Conservation (phyloP, 495 filamentous ascomycete genomes). For the Neurospora cerealis region DNA sequence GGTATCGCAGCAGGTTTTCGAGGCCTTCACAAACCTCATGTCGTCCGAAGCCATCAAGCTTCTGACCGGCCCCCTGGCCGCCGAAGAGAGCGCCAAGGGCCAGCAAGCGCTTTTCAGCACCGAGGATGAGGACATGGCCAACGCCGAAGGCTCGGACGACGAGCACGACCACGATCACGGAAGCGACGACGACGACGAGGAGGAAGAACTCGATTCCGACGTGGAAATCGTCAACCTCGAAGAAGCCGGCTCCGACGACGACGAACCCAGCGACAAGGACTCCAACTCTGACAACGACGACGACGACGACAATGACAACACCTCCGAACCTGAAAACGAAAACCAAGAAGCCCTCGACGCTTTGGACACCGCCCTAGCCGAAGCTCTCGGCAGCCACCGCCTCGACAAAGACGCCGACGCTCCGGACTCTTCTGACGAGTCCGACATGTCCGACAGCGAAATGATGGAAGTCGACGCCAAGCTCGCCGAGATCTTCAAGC, state of each 20-base stretch:
- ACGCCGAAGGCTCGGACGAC: conserved; percentile 31
- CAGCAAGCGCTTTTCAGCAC: conserved; percentile 77
- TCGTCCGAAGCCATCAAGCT: conserved; percentile 63
- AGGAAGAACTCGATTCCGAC: conserved; percentile 32
- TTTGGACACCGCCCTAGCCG: conserved; percentile 70
- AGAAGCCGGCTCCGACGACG: conserved; percentile 30
- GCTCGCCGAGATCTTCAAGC: conserved; percentile 72
- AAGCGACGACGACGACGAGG: conserved; percentile 1
- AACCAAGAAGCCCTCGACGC: conserved; percentile 40
- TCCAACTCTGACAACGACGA: conserved; percentile 24
- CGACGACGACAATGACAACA: conserved; percentile 10
- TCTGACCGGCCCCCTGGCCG: conserved; percentile 61
- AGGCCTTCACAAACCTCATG: conserved; percentile 61
- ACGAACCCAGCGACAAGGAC: conserved; percentile 28
- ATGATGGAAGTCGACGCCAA: conserved; percentile 85
- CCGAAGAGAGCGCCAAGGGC: conserved; percentile 71
- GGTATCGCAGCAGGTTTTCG: conserved; percentile 78
- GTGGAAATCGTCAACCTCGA: conserved; percentile 35
- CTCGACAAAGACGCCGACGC: conserved; percentile 43
- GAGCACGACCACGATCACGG: conserved; percentile 21
- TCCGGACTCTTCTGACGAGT: conserved; percentile 44
- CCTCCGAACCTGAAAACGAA: conserved; percentile 30
- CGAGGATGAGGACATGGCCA: conserved; percentile 48
- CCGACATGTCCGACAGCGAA: conserved; percentile 87
- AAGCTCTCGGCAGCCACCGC: conserved; percentile 56